Conservation (phyloP, 805 yeast genomes). For the Wickerhamiella spandovensis region DNA sequence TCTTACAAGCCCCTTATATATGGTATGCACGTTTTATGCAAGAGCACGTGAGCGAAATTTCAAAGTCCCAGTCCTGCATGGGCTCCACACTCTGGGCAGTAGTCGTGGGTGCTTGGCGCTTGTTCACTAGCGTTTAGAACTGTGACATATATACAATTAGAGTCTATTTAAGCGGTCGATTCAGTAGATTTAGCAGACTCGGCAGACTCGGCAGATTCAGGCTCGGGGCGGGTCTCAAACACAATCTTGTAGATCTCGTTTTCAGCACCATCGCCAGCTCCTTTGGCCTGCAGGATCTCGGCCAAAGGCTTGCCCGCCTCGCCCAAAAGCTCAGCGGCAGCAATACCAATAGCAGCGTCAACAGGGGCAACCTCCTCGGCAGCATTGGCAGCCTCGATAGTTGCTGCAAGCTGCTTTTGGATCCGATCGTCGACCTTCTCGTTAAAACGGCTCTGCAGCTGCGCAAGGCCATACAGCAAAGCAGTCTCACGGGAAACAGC, state of each 20-base stretch:
- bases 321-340: slow-evolving; percentile 4
- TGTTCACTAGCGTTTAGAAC: no score
- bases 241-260: not conserved
- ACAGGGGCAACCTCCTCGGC: not conserved
- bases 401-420: not conserved
- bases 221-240: not conserved
- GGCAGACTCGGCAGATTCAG: not conserved
- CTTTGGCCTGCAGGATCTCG: not conserved
- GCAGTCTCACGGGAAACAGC: slow-evolving; percentile 9
- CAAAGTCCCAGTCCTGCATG: not conserved
- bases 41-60: slow-evolving; percentile 1
- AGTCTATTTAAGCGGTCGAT: not conserved
- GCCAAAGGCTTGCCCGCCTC: not conserved
- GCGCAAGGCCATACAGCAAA: slow-evolving; percentile 10
- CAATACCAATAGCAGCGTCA: slow-evolving; percentile 6
- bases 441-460: not conserved
- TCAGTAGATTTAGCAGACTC: no score
- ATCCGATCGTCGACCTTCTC: not conserved
- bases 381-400: not conserved
- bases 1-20: not conserved
- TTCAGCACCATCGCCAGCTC: not conserved
- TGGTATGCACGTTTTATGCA: not conserved
- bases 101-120: no score
- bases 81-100: no score
- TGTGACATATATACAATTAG: not conserved